Percentiles rank a stretch among this genome's conserved stretches.
These are phyloP conservation scores for Polytrichum formosum DNA, from an alignment of 225 moss, liverwort and hornwort species.

Conservation along the genomic window DNA sequence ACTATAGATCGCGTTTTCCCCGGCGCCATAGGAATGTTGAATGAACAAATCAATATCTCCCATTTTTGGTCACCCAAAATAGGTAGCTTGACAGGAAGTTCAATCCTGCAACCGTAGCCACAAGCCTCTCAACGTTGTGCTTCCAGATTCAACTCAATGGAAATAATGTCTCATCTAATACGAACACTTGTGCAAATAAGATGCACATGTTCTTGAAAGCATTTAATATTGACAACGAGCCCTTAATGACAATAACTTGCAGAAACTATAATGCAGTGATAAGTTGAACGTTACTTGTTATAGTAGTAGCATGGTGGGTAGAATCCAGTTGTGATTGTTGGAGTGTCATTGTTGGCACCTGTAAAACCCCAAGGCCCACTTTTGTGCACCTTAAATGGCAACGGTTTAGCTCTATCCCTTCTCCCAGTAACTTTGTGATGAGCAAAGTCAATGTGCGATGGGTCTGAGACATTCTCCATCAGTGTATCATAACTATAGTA, in stretches of 20 bases:
- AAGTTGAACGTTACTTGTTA: conserved; percentile 45
- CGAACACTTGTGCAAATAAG: too few relatives aligned
- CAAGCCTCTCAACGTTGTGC: not conserved
- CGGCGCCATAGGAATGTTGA: conserved; percentile 95
- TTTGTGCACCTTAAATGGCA: conserved; percentile 84
- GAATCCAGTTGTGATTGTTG: conserved; percentile 84
- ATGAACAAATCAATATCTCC: conserved; percentile 90
- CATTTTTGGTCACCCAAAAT: conserved; percentile 71
- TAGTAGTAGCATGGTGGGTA: conserved; percentile 85
- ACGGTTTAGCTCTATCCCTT: conserved; percentile 83
- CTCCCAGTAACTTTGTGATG: conserved; percentile 97
- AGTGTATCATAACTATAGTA: conserved; percentile 90
- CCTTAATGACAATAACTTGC: too few relatives aligned
- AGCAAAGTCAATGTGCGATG: conserved; percentile 95
- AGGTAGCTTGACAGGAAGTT: conserved; percentile 76
- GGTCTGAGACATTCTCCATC: conserved; percentile 99
- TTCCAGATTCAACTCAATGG: too few relatives aligned
- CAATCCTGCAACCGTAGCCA: conserved; percentile 48
- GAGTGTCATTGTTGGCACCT: conserved; percentile 74
- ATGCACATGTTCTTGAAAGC: too few relatives aligned
- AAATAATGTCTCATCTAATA: too few relatives aligned
- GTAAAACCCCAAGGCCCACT: conserved; percentile 89
- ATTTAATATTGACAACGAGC: too few relatives aligned
- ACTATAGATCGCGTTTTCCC: conserved; percentile 96
- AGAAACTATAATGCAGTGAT: too few relatives aligned